A percentile compares a stretch with the other conserved stretches of the same genome.
Conservation (phyloP, 2,329 filamentous ascomycete genomes). For the Curvularia verruculosa region DNA sequence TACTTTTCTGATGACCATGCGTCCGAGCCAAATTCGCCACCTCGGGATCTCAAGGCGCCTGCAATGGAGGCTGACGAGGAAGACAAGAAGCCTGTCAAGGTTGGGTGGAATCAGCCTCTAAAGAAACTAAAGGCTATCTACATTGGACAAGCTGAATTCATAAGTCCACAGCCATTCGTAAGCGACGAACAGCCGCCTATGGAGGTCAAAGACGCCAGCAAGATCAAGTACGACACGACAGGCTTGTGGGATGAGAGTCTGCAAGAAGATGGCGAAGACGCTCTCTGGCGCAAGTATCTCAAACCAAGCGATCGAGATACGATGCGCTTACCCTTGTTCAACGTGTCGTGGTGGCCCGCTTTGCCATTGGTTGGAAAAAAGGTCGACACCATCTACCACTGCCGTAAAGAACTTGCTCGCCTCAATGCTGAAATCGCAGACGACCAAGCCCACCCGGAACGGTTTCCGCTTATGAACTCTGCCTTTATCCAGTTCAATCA, state of each 20-base stretch:
- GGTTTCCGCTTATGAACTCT: constrained; percentile 90
- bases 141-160: constrained; percentile 38
- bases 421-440: constrained; percentile 90
- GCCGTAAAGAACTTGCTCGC: constrained; percentile 81
- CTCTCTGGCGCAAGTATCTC: constrained; percentile 83
- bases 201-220: constrained; percentile 31
- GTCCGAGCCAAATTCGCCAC: constrained; percentile 34
- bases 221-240: constrained; percentile 39
- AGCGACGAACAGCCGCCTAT: constrained; percentile 47
- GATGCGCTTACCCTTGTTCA: constrained; percentile 69
- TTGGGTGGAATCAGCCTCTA: constrained; percentile 26
- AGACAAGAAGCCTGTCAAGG: constrained; percentile 24
- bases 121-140: constrained; percentile 35
- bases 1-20: constrained; percentile 27
- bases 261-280: constrained; percentile 42
- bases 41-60: constrained; percentile 23
- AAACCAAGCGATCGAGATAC: constrained; percentile 83
- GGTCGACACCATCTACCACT: constrained; percentile 93
- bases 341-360: constrained; percentile 71
- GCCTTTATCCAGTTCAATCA: constrained; percentile 99
- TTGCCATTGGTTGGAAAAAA: constrained; percentile 84
- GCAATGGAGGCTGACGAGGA: constrained; percentile 24
- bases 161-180: constrained; percentile 54
- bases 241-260: constrained; percentile 41
- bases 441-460: constrained; percentile 84